phyloP scores from a whole-genome alignment of 495 filamentous ascomycete genomes.

The Cenococcum geophilum region DNA sequence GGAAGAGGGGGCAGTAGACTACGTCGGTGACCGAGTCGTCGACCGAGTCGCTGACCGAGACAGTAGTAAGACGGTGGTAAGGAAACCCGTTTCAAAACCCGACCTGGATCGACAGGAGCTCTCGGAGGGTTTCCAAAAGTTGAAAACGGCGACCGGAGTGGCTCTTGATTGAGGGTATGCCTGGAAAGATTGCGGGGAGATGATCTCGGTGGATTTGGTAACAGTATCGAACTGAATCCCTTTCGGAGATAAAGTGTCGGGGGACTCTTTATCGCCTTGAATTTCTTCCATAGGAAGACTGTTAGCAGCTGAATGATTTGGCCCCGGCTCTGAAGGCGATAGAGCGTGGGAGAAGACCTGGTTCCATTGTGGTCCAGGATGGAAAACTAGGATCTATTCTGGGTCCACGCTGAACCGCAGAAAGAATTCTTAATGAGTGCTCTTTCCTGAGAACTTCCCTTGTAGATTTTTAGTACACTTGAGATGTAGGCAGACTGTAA shows the following conservation, averaged over 20 bases:
- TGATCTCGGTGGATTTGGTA: not conserved
- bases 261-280: not conserved
- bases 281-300: not conserved
- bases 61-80: too few relatives aligned
- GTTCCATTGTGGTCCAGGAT: constrained; percentile 12
- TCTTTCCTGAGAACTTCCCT: not conserved
- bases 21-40: too few relatives aligned
- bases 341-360: not conserved
- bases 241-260: not conserved
- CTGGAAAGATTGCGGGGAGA: not conserved
- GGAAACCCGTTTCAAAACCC: too few relatives aligned
- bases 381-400: constrained; percentile 1
- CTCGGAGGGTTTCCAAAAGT: not conserved
- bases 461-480: constrained; percentile 5
- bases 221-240: constrained; percentile 1
- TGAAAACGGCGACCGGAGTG: not conserved
- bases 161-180: not conserved
- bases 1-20: too few relatives aligned
- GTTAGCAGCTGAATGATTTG: not conserved
- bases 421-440: not conserved
- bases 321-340: constrained; percentile 5
- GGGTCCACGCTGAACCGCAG: constrained; percentile 7
- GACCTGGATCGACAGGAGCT: too few relatives aligned
- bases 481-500: not conserved
- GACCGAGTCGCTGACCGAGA: too few relatives aligned